phyloP scores from a whole-genome alignment of 768 basidiomycete species.

The Vararia minispora region DNA sequence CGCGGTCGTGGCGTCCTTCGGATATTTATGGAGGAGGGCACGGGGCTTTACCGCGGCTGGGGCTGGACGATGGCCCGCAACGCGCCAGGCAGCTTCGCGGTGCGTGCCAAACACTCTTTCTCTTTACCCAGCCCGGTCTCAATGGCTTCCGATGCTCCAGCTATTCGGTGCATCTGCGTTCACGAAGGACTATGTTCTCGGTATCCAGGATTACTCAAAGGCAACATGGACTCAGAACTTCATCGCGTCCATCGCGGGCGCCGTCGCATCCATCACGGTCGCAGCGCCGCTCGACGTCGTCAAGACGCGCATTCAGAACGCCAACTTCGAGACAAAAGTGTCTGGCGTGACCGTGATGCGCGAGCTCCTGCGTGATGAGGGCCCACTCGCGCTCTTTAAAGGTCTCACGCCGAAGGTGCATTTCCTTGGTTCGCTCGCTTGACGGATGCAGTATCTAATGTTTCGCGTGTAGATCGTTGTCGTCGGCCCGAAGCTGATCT shows the following conservation, averaged over 20 bases:
- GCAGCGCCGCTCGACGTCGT: constrained; percentile 93
- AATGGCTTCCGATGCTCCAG: constrained; percentile 27
- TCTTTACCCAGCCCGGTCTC: neutral
- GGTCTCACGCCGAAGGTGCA: constrained; percentile 90
- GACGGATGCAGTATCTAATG: constrained; percentile 11
- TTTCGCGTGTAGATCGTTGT: constrained; percentile 63
- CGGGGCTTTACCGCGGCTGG: constrained; percentile 92
- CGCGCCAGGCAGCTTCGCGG: constrained; percentile 91
- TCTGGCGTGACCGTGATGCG: constrained; percentile 70
- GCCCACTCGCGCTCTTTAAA: constrained; percentile 81
- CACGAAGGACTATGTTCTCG: constrained; percentile 89
- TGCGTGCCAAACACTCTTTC: constrained; percentile 28
- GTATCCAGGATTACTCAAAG: constrained; percentile 79
- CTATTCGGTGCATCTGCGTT: constrained; percentile 94
- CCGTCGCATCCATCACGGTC: constrained; percentile 89
- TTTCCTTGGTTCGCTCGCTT: neutral
- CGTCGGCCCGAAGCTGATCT: constrained; percentile 95
- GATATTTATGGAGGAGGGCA: constrained; percentile 87
- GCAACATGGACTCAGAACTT: constrained; percentile 99
- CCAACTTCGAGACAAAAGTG: constrained; percentile 86
- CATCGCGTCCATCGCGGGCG: constrained; percentile 87
- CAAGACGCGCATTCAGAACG: constrained; percentile 98
- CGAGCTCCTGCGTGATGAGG: constrained; percentile 84
- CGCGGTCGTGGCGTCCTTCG: constrained; percentile 84
- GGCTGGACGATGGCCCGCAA: constrained; percentile 99